Evolutionary conservation across 2,329 filamentous ascomycete genomes (phyloP), one percentile per base, ranked within the genome.

Genomic region (Chrysoporthe puriensis): DNA sequence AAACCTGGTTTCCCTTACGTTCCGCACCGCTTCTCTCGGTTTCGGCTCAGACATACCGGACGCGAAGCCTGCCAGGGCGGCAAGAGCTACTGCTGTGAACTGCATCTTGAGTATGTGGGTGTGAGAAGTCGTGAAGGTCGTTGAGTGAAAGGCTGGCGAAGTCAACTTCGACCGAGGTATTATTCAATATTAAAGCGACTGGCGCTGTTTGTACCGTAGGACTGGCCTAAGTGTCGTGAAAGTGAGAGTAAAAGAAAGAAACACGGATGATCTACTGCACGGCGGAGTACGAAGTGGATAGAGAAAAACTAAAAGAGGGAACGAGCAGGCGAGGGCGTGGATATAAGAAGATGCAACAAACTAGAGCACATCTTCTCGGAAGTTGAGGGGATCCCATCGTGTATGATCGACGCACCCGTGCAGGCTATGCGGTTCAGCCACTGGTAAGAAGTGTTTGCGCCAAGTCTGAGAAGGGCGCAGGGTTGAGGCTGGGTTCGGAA

Each of bases 51-150:
- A 71, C 79, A 52, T 80, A 84, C 82, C 82, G 73, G 82, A 79
- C 68, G 81, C 83, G 69, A 81, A 67, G 75, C 82, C 79, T 75
- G 83, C 71, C 61, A 88, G 78, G 73, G 84, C 80, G 70, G 84
- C 76, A 52, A 84, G 74, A 71, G 79, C 75, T 72, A 85, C 73
- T 70, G 81, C 79, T 70, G 81, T 77, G 79, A 85, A 83, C 70
- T 84, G 81, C 86, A 88, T 88, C 70, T 81, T 85, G 79, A 74
- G 69, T 69, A 63, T 74, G 71, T 68, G 72, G 58, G 5, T 11
- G 26, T 52, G 48, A 26, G 26, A 52, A 16, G 21, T 21, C 14
- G 50, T 6, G 26, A n/a, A 54, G 32, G 50, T 54, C 9, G n/a
- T 13, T 32, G 13, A 68, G 60, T 42, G 66, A 68, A 16, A 54